These are phyloP conservation scores for Penicillium goetzii DNA, from an alignment of 495 filamentous ascomycete species.

Conservation along the genomic window DNA sequence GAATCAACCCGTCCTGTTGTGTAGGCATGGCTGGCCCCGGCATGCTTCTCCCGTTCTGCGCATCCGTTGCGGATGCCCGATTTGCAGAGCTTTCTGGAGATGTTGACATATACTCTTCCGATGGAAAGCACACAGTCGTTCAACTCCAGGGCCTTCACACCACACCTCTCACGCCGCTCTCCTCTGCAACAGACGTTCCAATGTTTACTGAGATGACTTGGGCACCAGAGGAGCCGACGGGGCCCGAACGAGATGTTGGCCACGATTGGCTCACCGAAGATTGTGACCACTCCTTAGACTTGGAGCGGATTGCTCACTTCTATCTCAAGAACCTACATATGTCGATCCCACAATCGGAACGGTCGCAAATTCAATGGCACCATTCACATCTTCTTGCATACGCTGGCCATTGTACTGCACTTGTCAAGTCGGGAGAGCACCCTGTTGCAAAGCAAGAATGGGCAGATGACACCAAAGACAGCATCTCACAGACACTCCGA, in stretches of 20 bases:
- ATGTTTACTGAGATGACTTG: constrained; percentile 31
- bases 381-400: constrained; percentile 26
- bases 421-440: constrained; percentile 21
- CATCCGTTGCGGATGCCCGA: constrained; percentile 17
- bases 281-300: constrained; percentile 3
- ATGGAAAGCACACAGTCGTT: constrained; percentile 23
- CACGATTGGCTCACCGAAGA: not conserved
- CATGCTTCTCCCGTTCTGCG: constrained; percentile 22
- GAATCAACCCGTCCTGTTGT: constrained; percentile 36
- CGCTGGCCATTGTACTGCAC: constrained; percentile 15
- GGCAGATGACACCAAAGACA: constrained; percentile 36
- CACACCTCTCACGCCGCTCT: constrained; percentile 28
- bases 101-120: constrained; percentile 28
- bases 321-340: constrained; percentile 23
- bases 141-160: constrained; percentile 35
- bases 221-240: constrained; percentile 22
- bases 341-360: constrained; percentile 9
- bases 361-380: constrained; percentile 3
- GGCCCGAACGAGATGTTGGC: not conserved
- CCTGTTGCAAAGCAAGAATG: constrained; percentile 33
- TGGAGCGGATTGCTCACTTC: constrained; percentile 29
- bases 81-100: constrained; percentile 33
- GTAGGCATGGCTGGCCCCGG: constrained; percentile 15
- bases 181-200: constrained; percentile 23
- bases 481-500: constrained; percentile 40